phyloP scores from a whole-genome alignment of 164 flowering plant species.

The Santalum album region DNA sequence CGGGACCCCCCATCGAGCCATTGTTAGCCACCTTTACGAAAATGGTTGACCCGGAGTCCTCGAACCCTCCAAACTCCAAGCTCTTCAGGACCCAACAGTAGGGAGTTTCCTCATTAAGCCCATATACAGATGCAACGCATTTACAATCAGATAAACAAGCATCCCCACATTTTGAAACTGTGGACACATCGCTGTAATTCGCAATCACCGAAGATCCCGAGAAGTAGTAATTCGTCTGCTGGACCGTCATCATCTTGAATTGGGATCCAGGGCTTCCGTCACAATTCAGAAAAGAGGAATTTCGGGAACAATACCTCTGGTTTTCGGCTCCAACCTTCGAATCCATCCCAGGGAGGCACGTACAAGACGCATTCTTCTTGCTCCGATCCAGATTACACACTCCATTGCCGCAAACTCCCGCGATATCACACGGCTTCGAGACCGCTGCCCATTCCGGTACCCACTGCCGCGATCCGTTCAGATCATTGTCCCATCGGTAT shows the following conservation, averaged over 20 bases:
- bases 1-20: constrained; percentile 17
- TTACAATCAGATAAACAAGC: constrained; percentile 68
- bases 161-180: constrained; percentile 58
- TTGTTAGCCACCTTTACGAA: constrained; percentile 53
- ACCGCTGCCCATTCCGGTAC: constrained; percentile 90
- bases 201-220: constrained; percentile 53
- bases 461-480: constrained; percentile 73
- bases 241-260: constrained; percentile 40
- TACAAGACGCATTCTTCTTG: constrained; percentile 65
- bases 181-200: constrained; percentile 53
- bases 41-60: constrained; percentile 66
- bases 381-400: constrained; percentile 56
- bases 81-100: constrained; percentile 81
- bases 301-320: constrained; percentile 24
- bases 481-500: constrained; percentile 68
- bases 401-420: constrained; percentile 92
- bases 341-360: constrained; percentile 49
- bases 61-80: constrained; percentile 76
- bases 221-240: constrained; percentile 66
- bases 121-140: constrained; percentile 85
- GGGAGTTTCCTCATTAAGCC: constrained; percentile 65
- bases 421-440: constrained; percentile 76
- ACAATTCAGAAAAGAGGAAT: constrained; percentile 23
- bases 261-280: constrained; percentile 9
- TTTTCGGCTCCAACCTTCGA: constrained; percentile 15